phyloP scores from a whole-genome alignment of 495 filamentous ascomycete species.

The Penicillium diatomitis region DNA sequence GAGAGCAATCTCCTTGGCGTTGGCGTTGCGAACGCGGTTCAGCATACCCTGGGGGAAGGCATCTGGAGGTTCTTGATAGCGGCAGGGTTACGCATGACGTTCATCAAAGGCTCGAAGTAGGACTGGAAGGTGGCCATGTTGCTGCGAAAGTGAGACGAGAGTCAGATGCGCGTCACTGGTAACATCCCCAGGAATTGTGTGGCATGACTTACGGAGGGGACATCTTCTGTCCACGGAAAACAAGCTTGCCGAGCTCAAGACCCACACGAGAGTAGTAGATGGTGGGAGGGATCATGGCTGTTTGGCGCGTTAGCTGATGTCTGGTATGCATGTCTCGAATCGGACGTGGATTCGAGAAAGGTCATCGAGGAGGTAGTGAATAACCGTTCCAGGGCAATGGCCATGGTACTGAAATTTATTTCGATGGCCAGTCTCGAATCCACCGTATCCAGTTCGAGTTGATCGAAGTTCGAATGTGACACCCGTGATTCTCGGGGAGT shows the following conservation, averaged over 20 bases:
- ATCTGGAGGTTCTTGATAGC: conserved; percentile 34
- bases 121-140: conserved; percentile 72
- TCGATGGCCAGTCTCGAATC: no score
- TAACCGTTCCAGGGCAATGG: conserved; percentile 1
- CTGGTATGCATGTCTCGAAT: conserved; percentile 3
- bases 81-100: conserved; percentile 57
- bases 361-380: conserved; percentile 17
- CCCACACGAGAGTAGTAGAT: conserved; percentile 88
- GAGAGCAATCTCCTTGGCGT: conserved; percentile 54
- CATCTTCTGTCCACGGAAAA: conserved; percentile 88
- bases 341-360: conserved; percentile 1
- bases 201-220: conserved; percentile 69
- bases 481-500: background rate
- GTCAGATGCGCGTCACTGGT: conserved; percentile 9
- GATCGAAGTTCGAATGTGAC: background rate
- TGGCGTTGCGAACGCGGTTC: conserved; percentile 58
- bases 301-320: conserved; percentile 18
- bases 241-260: conserved; percentile 74
- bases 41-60: conserved; percentile 43
- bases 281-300: conserved; percentile 77
- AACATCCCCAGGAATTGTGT: background rate
- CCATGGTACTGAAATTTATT: background rate
- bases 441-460: no score
- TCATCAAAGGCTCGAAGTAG: conserved; percentile 69
- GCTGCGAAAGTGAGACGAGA: conserved; percentile 31